A percentile compares a stretch with the other conserved stretches of the same genome.
These are phyloP conservation scores for Penicillium digitatum DNA, from an alignment of 2,329 filamentous ascomycete species.

Conservation along the genomic window DNA sequence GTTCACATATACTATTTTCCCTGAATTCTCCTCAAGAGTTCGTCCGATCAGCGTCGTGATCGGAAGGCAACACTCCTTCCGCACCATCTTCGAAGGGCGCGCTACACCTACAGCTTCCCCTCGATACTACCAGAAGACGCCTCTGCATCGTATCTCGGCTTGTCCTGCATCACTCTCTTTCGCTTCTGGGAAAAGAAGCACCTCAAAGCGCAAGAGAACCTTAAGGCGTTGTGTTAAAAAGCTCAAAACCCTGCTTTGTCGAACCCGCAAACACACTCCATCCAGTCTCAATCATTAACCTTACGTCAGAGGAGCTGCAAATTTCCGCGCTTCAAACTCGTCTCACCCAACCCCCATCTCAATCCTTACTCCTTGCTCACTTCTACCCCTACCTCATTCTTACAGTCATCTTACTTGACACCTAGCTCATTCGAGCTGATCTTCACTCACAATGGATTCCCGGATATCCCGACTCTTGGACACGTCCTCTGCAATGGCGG, in stretches of 20 bases:
- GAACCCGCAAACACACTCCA: background rate
- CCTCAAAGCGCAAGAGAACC: background rate
- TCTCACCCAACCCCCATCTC: background rate
- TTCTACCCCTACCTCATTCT: background rate
- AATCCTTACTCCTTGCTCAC: background rate
- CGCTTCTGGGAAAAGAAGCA: background rate
- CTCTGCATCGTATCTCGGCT: background rate
- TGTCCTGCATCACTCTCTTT: background rate
- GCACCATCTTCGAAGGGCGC: background rate
- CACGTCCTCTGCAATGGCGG: conserved; percentile 42
- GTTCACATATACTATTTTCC: background rate
- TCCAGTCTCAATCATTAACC: background rate
- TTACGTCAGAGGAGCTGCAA: background rate
- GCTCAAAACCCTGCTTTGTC: background rate
- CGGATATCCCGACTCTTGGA: conserved; percentile 38
- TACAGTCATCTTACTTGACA: background rate
- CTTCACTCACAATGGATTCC: conserved; percentile 25
- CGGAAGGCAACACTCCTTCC: background rate
- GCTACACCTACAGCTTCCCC: background rate
- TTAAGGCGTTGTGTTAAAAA: background rate
- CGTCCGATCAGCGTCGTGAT: background rate
- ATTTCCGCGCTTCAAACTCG: background rate
- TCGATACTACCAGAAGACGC: background rate
- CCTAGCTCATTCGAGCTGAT: background rate
- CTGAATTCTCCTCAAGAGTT: background rate